These are phyloP conservation scores for Vigna unguiculata DNA, from an alignment of 306 rosid species.

Conservation along the genomic window DNA sequence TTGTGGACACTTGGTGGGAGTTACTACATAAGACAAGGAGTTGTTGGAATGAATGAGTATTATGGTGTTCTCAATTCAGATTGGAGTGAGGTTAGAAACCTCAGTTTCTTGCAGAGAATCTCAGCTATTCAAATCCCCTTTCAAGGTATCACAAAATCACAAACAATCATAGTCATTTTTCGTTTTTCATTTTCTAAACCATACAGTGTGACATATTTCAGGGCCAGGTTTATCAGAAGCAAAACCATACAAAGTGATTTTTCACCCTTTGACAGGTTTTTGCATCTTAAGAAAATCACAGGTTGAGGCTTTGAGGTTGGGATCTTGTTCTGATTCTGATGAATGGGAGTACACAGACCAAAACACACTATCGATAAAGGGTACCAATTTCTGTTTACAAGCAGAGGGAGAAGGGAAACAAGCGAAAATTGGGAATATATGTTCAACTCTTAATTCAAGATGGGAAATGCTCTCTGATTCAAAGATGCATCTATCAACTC, in stretches of 20 bases:
- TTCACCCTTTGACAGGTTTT: slow-evolving; percentile 73
- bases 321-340: slow-evolving; percentile 68
- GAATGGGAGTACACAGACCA: slow-evolving; percentile 63
- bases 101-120: slow-evolving; percentile 55
- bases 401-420: slow-evolving; percentile 51
- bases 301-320: slow-evolving; percentile 49
- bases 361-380: slow-evolving; percentile 56
- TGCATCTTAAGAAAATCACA: slow-evolving; percentile 57
- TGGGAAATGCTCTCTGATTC: slow-evolving; percentile 81
- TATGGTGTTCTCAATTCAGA: slow-evolving; percentile 62
- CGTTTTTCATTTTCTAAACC: too few relatives aligned
- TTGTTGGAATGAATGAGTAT: slow-evolving; percentile 58
- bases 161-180: not conserved
- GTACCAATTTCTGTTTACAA: slow-evolving; percentile 75
- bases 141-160: slow-evolving; percentile 53
- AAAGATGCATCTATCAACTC: slow-evolving; percentile 63
- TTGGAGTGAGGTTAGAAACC: slow-evolving; percentile 57
- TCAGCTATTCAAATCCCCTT: slow-evolving; percentile 67
- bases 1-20: slow-evolving; percentile 78
- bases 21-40: slow-evolving; percentile 67
- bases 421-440: slow-evolving; percentile 54
- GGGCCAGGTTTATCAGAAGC: slow-evolving; percentile 60
- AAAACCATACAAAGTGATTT: slow-evolving; percentile 54
- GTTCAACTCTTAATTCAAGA: slow-evolving; percentile 37
- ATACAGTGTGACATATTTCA: slow-evolving; percentile 53